These are phyloP conservation scores for Fusarium fujikuroi DNA, from an alignment of 2,329 filamentous ascomycete species.

Conservation along the genomic window DNA sequence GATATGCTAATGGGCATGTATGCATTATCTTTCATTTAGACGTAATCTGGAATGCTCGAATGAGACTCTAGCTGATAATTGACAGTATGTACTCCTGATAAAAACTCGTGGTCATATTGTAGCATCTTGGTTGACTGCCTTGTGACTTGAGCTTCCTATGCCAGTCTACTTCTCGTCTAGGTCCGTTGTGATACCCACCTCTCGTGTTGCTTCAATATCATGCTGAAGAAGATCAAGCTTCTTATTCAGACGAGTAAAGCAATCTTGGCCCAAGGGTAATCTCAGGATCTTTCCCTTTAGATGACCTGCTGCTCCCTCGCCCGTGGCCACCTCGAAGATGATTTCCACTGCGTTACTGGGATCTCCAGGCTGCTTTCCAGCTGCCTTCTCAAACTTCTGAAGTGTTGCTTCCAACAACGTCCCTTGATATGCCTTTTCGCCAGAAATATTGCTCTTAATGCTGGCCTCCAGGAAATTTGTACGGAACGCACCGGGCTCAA, in stretches of 20 bases:
- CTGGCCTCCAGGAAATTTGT: constrained; percentile 56
- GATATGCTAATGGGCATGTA: neutral
- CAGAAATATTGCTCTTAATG: constrained; percentile 30
- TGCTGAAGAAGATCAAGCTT: constrained; percentile 35
- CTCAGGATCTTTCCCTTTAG: constrained; percentile 48
- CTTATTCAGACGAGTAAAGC: constrained; percentile 41
- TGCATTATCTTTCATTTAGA: neutral
- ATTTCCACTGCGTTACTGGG: constrained; percentile 51
- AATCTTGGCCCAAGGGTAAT: constrained; percentile 51
- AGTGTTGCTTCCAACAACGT: constrained; percentile 41
- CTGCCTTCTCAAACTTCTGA: constrained; percentile 38
- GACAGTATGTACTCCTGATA: neutral
- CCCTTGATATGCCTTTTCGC: constrained; percentile 45
- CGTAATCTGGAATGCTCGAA: neutral
- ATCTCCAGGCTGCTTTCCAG: constrained; percentile 53
- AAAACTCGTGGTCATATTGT: no score
- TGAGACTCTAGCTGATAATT: neutral
- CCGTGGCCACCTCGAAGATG: constrained; percentile 52
- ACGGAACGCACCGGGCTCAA: constrained; percentile 62
- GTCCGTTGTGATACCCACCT: constrained; percentile 24
- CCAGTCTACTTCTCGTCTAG: neutral
- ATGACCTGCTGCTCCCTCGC: constrained; percentile 42
- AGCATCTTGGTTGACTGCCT: neutral
- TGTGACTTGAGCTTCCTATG: neutral
- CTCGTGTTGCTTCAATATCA: constrained; percentile 24